Percentiles rank a stretch among this genome's conserved stretches.
phyloP scores from a whole-genome alignment of 164 flowering plant genomes.

The Paratinospora sagittata region DNA sequence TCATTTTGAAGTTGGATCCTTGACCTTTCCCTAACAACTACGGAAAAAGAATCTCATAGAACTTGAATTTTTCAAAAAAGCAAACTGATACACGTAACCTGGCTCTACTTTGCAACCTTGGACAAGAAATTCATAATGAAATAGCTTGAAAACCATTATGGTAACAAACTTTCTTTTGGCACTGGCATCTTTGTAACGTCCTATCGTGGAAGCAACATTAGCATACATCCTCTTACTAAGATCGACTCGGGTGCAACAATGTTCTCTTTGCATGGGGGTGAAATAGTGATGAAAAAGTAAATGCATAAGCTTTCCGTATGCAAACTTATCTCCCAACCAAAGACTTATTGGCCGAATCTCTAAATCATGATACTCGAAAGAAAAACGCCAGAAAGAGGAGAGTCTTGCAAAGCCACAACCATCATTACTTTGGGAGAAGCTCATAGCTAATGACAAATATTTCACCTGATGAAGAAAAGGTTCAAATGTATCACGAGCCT shows the following conservation, averaged over 20 bases:
- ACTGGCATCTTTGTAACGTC: not conserved
- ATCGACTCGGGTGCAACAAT: not conserved
- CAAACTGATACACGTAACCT: too few relatives aligned
- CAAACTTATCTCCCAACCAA: not conserved
- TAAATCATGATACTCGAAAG: too few relatives aligned
- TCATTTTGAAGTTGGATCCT: not conserved
- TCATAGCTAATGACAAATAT: constrained; percentile 1
- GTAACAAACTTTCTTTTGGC: not conserved
- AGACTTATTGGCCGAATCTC: not conserved
- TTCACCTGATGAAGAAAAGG: constrained; percentile 93
- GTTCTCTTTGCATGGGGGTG: not conserved
- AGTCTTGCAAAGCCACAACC: not conserved
- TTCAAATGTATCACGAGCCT: constrained; percentile 93
- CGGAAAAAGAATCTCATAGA: too few relatives aligned
- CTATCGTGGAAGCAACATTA: not conserved
- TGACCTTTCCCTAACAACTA: too few relatives aligned
- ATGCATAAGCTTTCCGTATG: not conserved
- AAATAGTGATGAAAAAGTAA: not conserved
- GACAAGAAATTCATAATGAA: not conserved
- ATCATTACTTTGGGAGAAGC: not conserved
- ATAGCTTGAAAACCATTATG: not conserved
- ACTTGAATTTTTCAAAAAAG: too few relatives aligned
- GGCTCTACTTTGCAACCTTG: not conserved
- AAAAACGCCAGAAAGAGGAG: too few relatives aligned
- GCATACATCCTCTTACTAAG: not conserved